These are phyloP conservation scores for Sphaerulina populicola DNA, from an alignment of 2,329 filamentous ascomycete species.

Conservation along the genomic window DNA sequence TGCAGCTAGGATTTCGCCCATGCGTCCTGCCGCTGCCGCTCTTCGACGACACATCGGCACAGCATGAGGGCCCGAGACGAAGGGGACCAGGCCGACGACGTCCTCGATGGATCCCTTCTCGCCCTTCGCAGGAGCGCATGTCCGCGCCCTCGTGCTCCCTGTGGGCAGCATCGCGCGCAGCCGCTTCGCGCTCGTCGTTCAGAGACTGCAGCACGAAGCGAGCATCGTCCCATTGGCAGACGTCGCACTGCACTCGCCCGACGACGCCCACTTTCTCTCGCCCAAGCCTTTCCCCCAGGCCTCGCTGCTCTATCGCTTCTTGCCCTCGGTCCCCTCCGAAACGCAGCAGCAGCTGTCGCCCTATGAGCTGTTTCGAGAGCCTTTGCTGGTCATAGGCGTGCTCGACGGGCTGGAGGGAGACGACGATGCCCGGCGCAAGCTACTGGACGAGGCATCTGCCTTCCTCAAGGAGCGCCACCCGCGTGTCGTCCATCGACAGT, in stretches of 20 bases:
- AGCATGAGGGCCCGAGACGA: neutral
- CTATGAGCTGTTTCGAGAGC: conserved; percentile 83
- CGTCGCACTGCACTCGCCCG: conserved; percentile 11
- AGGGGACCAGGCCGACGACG: neutral
- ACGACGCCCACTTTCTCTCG: conserved; percentile 47
- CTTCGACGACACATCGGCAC: neutral
- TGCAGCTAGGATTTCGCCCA: too few relatives aligned
- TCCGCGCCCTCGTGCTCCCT: conserved; percentile 79
- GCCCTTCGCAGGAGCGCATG: conserved; percentile 81
- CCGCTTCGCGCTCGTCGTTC: conserved; percentile 69
- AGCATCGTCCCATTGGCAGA: conserved; percentile 49
- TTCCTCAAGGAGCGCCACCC: conserved; percentile 29
- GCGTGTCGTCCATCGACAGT: conserved; percentile 29
- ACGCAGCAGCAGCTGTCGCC: conserved; percentile 74
- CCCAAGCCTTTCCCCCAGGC: conserved; percentile 80
- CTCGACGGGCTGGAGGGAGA: conserved; percentile 63
- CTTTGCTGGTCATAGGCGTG: conserved; percentile 72
- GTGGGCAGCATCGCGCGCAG: conserved; percentile 76
- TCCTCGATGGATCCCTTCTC: conserved; percentile 62
- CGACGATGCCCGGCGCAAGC: conserved; percentile 40
- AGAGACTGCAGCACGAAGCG: conserved; percentile 68
- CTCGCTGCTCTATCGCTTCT: conserved; percentile 78
- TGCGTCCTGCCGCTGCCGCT: neutral
- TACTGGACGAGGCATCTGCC: conserved; percentile 27
- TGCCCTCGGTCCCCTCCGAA: conserved; percentile 67